Evolutionary conservation across 2,329 filamentous ascomycete genomes (phyloP).

Genomic region (Geosmithia morbida): DNA sequence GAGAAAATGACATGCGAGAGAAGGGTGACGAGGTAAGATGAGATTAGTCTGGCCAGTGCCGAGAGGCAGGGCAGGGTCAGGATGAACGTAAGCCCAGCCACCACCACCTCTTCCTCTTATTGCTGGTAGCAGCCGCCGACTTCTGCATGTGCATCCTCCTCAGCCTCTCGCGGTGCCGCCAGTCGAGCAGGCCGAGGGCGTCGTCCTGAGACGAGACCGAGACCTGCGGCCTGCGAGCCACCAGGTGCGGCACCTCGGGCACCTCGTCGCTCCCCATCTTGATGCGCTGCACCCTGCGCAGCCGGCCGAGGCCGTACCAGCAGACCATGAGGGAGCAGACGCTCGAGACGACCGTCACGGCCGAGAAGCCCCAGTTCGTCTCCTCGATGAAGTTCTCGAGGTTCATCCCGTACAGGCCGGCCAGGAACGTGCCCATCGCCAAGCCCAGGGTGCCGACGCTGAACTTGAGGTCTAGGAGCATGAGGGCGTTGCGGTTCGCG

Average conservation of each 20-base stretch:
- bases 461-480: slow-evolving; percentile 94
- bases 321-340: slow-evolving; percentile 65
- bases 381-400: slow-evolving; percentile 98
- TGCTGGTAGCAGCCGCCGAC: slow-evolving; percentile 11
- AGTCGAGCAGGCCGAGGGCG: slow-evolving; percentile 34
- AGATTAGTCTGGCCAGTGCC: too few relatives aligned
- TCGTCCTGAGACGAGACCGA: slow-evolving; percentile 15
- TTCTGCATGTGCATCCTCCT: slow-evolving; percentile 36
- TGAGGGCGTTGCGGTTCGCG: slow-evolving; percentile 93
- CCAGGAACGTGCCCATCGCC: slow-evolving; percentile 85
- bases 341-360: slow-evolving; percentile 57
- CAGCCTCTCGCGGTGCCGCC: slow-evolving; percentile 38
- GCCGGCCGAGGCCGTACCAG: slow-evolving; percentile 68
- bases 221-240: slow-evolving; percentile 10
- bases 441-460: slow-evolving; percentile 91
- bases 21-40: too few relatives aligned
- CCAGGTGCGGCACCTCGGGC: slow-evolving; percentile 22
- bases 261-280: slow-evolving; percentile 54
- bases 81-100: slow-evolving; percentile 2
- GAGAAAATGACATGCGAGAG: background rate
- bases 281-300: slow-evolving; percentile 75
- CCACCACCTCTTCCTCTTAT: slow-evolving; percentile 18
- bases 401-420: slow-evolving; percentile 99
- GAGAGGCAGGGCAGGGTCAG: too few relatives aligned
- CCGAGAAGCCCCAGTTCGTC: slow-evolving; percentile 70